Conservation (phyloP, 306 rosid genomes). For the Prunus armeniaca region DNA sequence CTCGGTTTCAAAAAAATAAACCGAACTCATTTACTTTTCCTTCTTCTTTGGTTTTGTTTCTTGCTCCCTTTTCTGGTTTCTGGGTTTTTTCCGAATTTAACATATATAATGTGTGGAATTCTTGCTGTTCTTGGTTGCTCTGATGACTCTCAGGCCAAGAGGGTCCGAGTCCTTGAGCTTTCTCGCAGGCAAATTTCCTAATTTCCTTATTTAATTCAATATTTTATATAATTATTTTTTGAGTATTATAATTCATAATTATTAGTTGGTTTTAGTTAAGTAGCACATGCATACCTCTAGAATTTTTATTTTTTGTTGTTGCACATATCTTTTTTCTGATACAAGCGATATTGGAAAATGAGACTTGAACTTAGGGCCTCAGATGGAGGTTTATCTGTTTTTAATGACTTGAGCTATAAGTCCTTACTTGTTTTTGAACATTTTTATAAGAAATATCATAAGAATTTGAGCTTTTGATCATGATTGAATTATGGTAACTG, state of each 20-base stretch:
- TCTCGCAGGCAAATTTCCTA: constrained; percentile 43
- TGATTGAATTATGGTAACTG: not conserved
- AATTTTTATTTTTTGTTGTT: too few species aligned
- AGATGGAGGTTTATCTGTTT: too few species aligned
- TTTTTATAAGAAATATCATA: not conserved
- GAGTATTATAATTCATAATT: not conserved
- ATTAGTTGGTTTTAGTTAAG: not conserved
- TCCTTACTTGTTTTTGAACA: too few species aligned
- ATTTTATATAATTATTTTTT: not conserved
- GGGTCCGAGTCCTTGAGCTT: constrained; percentile 84
- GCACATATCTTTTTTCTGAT: too few species aligned
- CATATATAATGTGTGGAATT: constrained; percentile 79
- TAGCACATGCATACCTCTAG: not conserved
- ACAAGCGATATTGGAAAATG: not conserved
- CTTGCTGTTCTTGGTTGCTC: constrained; percentile 94
- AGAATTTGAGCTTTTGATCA: not conserved
- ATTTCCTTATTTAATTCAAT: not conserved
- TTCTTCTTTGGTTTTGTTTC: not conserved
- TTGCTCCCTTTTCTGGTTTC: not conserved
- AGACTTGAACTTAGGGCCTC: not conserved
- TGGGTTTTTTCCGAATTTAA: not conserved
- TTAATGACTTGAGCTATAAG: too few species aligned
- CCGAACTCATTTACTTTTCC: not conserved
- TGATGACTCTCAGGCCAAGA: constrained; percentile 74
- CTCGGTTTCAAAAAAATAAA: not conserved